Base-by-base conservation (phyloP, 495 filamentous ascomycete species). In the Chaetomidium leptoderma region DNA sequence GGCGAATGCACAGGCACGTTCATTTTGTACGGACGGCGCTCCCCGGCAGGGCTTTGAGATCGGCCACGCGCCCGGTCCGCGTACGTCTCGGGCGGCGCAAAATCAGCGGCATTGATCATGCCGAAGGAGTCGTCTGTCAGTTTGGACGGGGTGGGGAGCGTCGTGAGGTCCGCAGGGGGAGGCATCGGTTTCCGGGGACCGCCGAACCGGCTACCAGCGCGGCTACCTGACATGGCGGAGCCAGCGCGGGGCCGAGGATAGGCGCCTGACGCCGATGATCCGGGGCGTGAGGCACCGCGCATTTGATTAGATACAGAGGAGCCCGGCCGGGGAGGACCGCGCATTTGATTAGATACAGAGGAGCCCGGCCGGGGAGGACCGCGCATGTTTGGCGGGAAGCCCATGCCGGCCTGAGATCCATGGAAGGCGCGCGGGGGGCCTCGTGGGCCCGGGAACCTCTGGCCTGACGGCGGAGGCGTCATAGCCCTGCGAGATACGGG, bases 401-500 rank as follows among this genome's bases (percentile, higher is more conserved):
- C 61, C 58, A 68, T 66, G 26, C 74, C 72, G 43, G 69, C 69
- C 32, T 72, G 63, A 46, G 76, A 74, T 17, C 69, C 72, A 30
- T 70, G 70, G 36, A 59, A 61, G 37, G 58, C 40, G 57, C 74
- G 55, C 55, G 72, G 69, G 53, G 44, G 71, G 6, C 60, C 60
- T 52, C 53, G 66, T 58, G 65, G 76, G 58, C 70, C 76, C 59
- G 53, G 70, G 78, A 89, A 90, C 48, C 89, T 82, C 33, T 90
- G 86, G 32, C 83, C 86, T 14, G 85, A 82, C 21, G 93, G 92
- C 17, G 93, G 95, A 29, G 93, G 93, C 27, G 95, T 97, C 93
- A 98, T 98, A 42, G 93, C 95, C 59, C 93, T 87, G 65, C 93
- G 90, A 58, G 79, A 83, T 3, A 93, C 78, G 10, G 90, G 90